Conservation (phyloP, 2,329 filamentous ascomycete species). For the Ascochyta rabiei region DNA sequence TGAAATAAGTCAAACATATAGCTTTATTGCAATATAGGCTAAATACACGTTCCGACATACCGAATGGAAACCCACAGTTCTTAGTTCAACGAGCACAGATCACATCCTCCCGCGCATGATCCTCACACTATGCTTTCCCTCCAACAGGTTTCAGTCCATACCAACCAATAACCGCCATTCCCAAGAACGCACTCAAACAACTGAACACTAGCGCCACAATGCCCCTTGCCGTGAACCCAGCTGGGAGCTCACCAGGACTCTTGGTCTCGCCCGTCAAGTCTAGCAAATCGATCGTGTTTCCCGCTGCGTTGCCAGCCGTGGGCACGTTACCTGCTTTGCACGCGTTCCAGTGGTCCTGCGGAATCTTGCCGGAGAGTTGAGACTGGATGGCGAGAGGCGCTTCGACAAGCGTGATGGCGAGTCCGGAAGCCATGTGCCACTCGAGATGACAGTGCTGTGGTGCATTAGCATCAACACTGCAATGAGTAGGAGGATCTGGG, state of each 20-base stretch:
- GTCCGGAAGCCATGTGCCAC: slow-evolving; percentile 52
- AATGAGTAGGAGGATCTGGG: not conserved
- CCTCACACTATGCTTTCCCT: slow-evolving; percentile 8
- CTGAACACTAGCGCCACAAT: slow-evolving; percentile 78
- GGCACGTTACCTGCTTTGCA: slow-evolving; percentile 62
- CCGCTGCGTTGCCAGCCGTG: slow-evolving; percentile 74
- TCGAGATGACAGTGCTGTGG: slow-evolving; percentile 43
- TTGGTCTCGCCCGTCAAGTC: slow-evolving; percentile 61
- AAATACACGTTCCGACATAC: not conserved
- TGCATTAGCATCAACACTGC: not conserved
- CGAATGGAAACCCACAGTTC: not conserved
- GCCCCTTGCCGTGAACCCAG: slow-evolving; percentile 72
- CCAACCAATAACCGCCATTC: slow-evolving; percentile 70
- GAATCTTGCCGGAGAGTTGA: slow-evolving; percentile 60
- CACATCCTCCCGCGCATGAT: not conserved
- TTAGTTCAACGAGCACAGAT: not conserved
- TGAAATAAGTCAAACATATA: not conserved
- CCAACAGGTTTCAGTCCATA: slow-evolving; percentile 61
- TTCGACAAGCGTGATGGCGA: slow-evolving; percentile 60
- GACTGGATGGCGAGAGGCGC: slow-evolving; percentile 64
- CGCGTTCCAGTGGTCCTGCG: slow-evolving; percentile 64
- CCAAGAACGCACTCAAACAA: slow-evolving; percentile 69
- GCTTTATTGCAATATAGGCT: not conserved
- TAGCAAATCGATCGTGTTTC: slow-evolving; percentile 67
- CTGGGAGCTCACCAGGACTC: slow-evolving; percentile 63